Conservation (phyloP, 2,329 filamentous ascomycete genomes). For the Pestalotiopsis sp. region DNA sequence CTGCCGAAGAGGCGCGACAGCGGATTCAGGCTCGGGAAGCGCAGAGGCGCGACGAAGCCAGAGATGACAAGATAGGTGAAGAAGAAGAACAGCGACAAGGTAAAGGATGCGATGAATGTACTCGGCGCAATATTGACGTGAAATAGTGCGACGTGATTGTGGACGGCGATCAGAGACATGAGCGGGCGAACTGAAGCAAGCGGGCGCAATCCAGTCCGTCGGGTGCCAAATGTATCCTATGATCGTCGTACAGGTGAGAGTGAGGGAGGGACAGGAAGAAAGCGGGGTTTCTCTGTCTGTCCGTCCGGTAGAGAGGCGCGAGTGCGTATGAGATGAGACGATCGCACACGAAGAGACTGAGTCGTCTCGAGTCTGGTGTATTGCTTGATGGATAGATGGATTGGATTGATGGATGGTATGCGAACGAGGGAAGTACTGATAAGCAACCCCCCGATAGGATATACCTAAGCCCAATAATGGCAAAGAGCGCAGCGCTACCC, state of each 20-base stretch:
- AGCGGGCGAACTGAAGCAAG: neutral
- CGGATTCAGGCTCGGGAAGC: conserved; percentile 12
- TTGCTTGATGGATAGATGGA: neutral
- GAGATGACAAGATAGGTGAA: conserved; percentile 47
- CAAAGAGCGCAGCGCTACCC: too few species aligned
- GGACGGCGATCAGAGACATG: conserved; percentile 57
- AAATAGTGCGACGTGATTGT: conserved; percentile 63
- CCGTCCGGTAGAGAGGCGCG: neutral
- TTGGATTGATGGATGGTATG: neutral
- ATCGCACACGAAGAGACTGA: neutral
- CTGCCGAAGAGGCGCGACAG: conserved; percentile 13
- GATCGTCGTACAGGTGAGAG: neutral
- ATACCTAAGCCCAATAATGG: neutral
- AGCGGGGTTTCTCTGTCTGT: neutral
- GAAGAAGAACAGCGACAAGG: conserved; percentile 52
- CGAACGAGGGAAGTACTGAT: neutral
- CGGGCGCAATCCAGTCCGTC: conserved; percentile 46
- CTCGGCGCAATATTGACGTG: conserved; percentile 61
- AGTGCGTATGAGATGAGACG: neutral
- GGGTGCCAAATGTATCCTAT: conserved; percentile 10
- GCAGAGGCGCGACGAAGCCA: conserved; percentile 28
- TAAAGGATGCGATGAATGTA: conserved; percentile 55
- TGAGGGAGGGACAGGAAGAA: neutral
- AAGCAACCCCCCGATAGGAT: neutral
- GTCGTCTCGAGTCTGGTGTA: neutral